A percentile compares a stretch with the other conserved stretches of the same genome.
Conservation (phyloP, 73 alveolate species). For the Paramecium pentaurelia region DNA sequence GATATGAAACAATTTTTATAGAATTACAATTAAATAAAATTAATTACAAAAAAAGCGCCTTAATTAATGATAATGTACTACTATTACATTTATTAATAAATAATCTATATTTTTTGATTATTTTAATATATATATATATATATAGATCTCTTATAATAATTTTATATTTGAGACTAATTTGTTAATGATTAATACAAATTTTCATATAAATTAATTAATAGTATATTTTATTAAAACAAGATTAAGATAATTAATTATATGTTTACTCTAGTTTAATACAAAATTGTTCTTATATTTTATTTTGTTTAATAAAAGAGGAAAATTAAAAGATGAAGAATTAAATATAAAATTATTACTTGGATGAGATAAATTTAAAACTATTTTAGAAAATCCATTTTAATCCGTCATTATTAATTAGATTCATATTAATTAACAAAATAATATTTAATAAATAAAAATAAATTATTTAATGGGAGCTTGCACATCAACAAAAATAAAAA, state of each 20-base stretch:
- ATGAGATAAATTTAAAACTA: not conserved
- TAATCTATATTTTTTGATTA: too few species aligned
- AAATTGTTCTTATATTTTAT: too few species aligned
- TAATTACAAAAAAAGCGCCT: not conserved
- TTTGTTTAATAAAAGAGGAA: too few species aligned
- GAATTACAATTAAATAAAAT: not conserved
- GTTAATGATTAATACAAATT: too few species aligned
- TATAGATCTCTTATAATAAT: not conserved
- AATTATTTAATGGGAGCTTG: constrained; percentile 36
- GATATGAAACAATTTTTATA: too few species aligned
- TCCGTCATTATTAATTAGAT: not conserved
- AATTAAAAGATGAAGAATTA: too few species aligned
- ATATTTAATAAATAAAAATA: not conserved
- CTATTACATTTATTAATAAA: not conserved
- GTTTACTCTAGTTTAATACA: too few species aligned
- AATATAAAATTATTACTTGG: not conserved
- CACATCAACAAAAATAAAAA: not conserved
- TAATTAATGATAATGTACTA: too few species aligned
- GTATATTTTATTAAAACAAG: not conserved
- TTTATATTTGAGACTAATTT: not conserved
- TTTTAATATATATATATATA: too few species aligned
- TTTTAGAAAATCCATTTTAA: not conserved
- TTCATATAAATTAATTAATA: too few species aligned
- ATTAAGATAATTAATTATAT: too few species aligned
- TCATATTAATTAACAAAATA: not conserved